Evolutionary conservation across 2,329 filamentous ascomycete species (phyloP), one percentile per base, ranked within the genome.

Genomic region (Aquanectria penicillioides): DNA sequence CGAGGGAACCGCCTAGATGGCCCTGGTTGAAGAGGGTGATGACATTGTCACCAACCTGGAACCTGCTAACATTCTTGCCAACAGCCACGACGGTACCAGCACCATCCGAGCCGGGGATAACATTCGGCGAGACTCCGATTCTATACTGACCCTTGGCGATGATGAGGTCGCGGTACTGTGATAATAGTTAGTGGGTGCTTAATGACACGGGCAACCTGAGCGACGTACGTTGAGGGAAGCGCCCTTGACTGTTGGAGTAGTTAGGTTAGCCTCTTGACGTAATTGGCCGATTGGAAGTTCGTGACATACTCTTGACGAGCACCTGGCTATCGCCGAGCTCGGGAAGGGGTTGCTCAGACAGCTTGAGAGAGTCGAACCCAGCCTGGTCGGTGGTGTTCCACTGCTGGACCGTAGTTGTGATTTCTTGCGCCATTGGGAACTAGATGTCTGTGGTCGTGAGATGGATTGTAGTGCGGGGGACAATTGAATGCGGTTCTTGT

Each of bases 281-380:
- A 20, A 10, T 26, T 12, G 13, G 20, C 18, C 7, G 15, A 2
- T 9, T 40, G 41, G 25, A 25, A 22, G n/a, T n/a, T n/a, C n/a
- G n/a, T 13, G 18, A 68, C 73, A 29, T 54, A 76, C 75, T 52
- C 74, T 89, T 90, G 66, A 94, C 86, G 28, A 94, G 81, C 6
- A 93, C 89, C 22, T 94, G 87, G 61, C 85, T 84, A 52, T 92
- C 89, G 41, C 89, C 89, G 2, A 89, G 70, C 63, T 86, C 75
- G 12, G 89, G 87, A 3, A 92, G 69, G 1, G 81, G 80, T 43
- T 83, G 76, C 65, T 86, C 80, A 58, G 82, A 76, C 66, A 85
- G 83, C 67, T 81, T 74, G 33, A 93, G 80, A 36, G 79, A 80
- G 41, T 90, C 85, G 67, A 92, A 89, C 65, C 80, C 81, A 34